Conservation (phyloP, 1,284 basidiomycete genomes). For the Sanguinoderma infundibulare region DNA sequence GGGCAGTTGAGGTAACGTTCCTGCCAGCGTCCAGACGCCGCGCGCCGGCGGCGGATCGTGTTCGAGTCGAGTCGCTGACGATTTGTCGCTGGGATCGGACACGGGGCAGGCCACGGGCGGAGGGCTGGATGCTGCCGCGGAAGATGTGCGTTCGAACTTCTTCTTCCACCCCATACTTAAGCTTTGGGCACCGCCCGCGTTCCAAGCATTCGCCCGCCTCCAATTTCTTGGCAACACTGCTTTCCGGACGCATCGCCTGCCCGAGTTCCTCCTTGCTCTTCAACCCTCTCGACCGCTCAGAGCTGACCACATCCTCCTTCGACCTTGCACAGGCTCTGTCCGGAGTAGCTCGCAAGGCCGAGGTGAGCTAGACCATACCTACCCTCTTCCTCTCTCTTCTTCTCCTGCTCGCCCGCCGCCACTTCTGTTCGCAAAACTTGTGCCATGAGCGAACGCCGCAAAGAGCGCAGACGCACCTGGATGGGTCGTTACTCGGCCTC, state of each 20-base stretch:
- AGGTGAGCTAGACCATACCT: constrained; percentile 35
- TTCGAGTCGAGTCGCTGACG: background rate
- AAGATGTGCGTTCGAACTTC: constrained; percentile 17
- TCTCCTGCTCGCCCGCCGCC: constrained; percentile 10
- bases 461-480: constrained; percentile 36
- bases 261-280: background rate
- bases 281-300: background rate
- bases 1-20: constrained; percentile 24
- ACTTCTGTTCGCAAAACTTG: constrained; percentile 1
- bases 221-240: constrained; percentile 25
- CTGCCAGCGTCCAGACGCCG: background rate
- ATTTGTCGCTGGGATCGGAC: background rate
- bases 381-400: background rate
- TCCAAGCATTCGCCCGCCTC: background rate
- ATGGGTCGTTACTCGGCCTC: constrained; percentile 33
- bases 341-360: constrained; percentile 31
- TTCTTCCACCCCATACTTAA: background rate
- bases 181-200: background rate
- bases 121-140: constrained; percentile 17
- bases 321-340: constrained; percentile 32
- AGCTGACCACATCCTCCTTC: constrained; percentile 12
- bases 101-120: constrained; percentile 16
- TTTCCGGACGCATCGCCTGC: constrained; percentile 9
- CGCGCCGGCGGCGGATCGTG: constrained; percentile 1
- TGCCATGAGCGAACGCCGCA: constrained; percentile 32